phyloP scores from a whole-genome alignment of 129 eudicot species.

The Smallanthus sonchifolius region DNA sequence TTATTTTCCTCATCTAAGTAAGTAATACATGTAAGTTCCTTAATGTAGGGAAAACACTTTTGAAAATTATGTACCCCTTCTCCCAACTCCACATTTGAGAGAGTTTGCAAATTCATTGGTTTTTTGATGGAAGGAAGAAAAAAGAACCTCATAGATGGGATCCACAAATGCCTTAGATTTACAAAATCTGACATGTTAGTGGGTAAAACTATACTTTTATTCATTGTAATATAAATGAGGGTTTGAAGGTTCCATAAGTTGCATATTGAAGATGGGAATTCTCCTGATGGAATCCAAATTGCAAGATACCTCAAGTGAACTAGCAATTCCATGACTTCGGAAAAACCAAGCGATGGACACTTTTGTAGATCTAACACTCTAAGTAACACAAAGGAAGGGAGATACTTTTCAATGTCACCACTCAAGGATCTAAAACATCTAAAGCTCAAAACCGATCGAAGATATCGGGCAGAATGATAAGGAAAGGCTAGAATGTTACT shows the following conservation, averaged over 20 bases:
- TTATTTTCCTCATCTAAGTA: neutral
- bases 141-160: neutral
- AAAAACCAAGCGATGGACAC: neutral
- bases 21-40: neutral
- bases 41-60: slow-evolving; percentile 10
- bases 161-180: neutral
- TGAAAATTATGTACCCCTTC: neutral
- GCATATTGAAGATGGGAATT: neutral
- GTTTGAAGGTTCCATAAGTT: slow-evolving; percentile 9
- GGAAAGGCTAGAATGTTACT: neutral
- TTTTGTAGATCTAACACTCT: neutral
- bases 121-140: neutral
- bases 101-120: slow-evolving; percentile 7
- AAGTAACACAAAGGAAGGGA: neutral
- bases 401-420: neutral
- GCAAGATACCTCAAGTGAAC: slow-evolving; percentile 3
- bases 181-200: slow-evolving; percentile 6
- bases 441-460: neutral
- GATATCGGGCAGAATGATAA: neutral
- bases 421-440: no score
- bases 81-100: neutral
- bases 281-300: neutral
- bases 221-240: neutral
- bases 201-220: neutral
- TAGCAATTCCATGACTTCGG: neutral